These are phyloP conservation scores for Bryum argenteum DNA, from an alignment of 225 moss, liverwort and hornwort species.

Conservation along the genomic window DNA sequence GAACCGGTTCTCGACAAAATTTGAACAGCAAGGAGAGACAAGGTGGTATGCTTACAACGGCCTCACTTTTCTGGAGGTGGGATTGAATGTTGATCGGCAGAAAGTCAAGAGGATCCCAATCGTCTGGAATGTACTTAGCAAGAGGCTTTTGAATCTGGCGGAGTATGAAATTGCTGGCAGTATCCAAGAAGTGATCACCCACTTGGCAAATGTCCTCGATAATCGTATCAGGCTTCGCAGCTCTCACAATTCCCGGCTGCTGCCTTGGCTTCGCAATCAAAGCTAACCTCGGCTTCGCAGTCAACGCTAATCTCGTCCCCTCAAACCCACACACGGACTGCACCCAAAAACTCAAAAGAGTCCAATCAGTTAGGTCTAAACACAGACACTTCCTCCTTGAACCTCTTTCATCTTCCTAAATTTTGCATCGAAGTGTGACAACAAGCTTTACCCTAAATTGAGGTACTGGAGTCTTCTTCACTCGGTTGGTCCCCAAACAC, in stretches of 20 bases:
- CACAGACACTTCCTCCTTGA: no score
- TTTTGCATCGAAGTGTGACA: no score
- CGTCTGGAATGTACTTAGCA: constrained; percentile 57
- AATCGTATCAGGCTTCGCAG: constrained; percentile 17
- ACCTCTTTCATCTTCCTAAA: no score
- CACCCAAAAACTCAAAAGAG: constrained; percentile 14
- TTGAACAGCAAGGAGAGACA: background rate
- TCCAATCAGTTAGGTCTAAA: background rate
- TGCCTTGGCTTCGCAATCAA: background rate
- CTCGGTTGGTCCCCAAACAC: constrained; percentile 2
- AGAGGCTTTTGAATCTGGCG: constrained; percentile 42
- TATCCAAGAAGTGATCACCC: constrained; percentile 50
- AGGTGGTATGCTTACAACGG: constrained; percentile 46
- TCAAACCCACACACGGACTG: constrained; percentile 39
- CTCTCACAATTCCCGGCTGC: constrained; percentile 29
- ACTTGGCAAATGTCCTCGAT: constrained; percentile 45
- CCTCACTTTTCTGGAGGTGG: constrained; percentile 60
- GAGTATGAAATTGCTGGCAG: constrained; percentile 51
- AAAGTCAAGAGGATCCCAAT: constrained; percentile 60
- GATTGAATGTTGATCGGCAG: constrained; percentile 62
- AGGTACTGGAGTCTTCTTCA: constrained; percentile 6
- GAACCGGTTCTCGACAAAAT: background rate
- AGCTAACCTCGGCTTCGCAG: background rate
- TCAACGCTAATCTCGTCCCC: constrained; percentile 26
- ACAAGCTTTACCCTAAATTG: constrained; percentile 9